Evolutionary conservation across 441 rosid species (phyloP).

Genomic region (Erodium trifolium): DNA sequence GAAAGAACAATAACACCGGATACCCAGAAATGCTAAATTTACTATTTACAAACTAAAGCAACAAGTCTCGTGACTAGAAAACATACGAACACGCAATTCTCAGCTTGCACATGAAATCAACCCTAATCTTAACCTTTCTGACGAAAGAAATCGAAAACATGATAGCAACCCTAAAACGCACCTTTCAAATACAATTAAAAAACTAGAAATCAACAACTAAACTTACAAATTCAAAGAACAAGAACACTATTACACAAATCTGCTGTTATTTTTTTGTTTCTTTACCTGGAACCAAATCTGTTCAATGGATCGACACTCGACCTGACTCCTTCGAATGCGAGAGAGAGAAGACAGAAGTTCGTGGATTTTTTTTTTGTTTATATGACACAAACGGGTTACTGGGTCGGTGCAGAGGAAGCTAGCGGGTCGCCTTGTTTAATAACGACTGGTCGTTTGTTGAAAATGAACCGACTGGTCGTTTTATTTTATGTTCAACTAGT

Average conservation of each 20-base stretch:
- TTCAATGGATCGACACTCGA: not conserved
- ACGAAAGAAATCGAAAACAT: slow-evolving; percentile 4
- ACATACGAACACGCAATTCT: not conserved
- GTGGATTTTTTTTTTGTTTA: not conserved
- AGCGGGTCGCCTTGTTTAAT: not conserved
- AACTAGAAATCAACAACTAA: not conserved
- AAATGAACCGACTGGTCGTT: not conserved
- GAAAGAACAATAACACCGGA: not conserved
- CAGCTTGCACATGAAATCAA: not conserved
- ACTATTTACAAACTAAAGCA: not conserved
- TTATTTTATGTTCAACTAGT: not conserved
- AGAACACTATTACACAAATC: not conserved
- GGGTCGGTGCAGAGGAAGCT: too few species aligned
- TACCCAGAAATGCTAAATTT: not conserved
- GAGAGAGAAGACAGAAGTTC: not conserved
- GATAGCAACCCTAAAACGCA: slow-evolving; percentile 3
- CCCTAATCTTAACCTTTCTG: not conserved
- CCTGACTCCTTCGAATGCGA: not conserved
- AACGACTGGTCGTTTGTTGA: not conserved
- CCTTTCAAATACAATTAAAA: not conserved
- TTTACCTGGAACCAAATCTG: slow-evolving; percentile 1
- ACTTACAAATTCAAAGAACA: not conserved
- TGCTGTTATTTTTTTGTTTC: not conserved
- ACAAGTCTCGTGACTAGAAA: not conserved
- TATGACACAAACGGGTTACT: not conserved